Percentiles rank a stretch among this genome's conserved stretches.
phyloP scores from a whole-genome alignment of 306 rosid genomes.

The Castanospermum australe region DNA sequence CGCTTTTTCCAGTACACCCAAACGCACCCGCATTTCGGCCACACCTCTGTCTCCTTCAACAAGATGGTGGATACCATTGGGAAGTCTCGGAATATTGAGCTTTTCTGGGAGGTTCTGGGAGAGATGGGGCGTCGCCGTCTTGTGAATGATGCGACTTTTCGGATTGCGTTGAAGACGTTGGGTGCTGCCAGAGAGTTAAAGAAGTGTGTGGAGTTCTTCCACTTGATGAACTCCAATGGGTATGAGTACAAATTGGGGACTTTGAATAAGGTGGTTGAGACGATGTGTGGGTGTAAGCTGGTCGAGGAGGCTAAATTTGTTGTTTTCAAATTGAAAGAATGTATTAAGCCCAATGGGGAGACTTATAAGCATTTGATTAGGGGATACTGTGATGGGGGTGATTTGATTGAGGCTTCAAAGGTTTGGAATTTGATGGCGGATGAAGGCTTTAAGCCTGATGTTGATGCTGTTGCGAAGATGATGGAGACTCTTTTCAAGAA shows the following conservation, averaged over 20 bases:
- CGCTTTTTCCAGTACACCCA: constrained; percentile 55
- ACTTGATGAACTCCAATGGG: constrained; percentile 61
- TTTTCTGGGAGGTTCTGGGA: constrained; percentile 51
- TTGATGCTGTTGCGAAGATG: constrained; percentile 61
- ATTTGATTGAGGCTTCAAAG: constrained; percentile 73
- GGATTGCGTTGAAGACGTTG: constrained; percentile 50
- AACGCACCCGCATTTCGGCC: constrained; percentile 42
- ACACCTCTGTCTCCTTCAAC: constrained; percentile 63
- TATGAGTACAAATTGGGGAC: constrained; percentile 46
- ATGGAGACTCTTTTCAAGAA: constrained; percentile 67
- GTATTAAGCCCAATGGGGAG: constrained; percentile 47
- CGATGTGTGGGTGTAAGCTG: constrained; percentile 55
- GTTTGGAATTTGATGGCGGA: constrained; percentile 86
- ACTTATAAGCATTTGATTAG: constrained; percentile 53
- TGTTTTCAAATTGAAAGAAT: constrained; percentile 61
- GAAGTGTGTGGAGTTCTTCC: constrained; percentile 72
- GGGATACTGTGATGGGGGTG: constrained; percentile 72
- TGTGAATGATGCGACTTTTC: constrained; percentile 48
- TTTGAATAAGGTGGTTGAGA: constrained; percentile 55
- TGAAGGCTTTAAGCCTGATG: constrained; percentile 56
- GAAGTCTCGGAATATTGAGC: constrained; percentile 61
- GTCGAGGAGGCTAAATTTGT: constrained; percentile 68
- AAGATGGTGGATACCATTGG: constrained; percentile 50
- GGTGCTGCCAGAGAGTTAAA: constrained; percentile 67
- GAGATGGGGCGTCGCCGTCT: constrained; percentile 55